A percentile compares a stretch with the other conserved stretches of the same genome.
phyloP scores from a whole-genome alignment of 192 early-diverging fungal genomes.

The Cetraspora pellucida region DNA sequence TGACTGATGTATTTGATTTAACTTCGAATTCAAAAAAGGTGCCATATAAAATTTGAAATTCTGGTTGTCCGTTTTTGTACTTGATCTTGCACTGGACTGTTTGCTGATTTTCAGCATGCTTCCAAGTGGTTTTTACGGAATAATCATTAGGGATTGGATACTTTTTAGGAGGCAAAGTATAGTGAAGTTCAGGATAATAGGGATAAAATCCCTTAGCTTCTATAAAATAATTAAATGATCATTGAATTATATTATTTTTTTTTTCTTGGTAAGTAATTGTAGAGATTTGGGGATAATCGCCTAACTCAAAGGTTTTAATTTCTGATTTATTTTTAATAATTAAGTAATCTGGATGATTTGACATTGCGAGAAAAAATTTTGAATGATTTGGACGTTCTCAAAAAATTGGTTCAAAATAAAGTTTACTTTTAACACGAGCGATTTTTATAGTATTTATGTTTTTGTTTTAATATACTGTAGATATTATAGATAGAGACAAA shows the following conservation, averaged over 20 bases:
- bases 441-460: no score
- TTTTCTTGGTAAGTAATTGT: background rate
- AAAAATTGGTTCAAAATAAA: no score
- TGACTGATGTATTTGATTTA: background rate
- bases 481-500: no score
- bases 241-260: background rate
- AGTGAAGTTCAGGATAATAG: background rate
- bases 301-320: background rate
- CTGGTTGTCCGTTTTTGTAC: background rate
- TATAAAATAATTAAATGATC: background rate
- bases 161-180: background rate
- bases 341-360: no score
- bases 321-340: background rate
- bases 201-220: background rate
- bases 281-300: background rate
- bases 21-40: background rate
- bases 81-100: background rate
- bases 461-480: no score
- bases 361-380: no score
- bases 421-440: no score
- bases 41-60: background rate
- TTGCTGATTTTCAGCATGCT: background rate
- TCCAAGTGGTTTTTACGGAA: background rate
- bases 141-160: background rate
- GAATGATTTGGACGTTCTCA: no score